Conservation (phyloP, 2,329 filamentous ascomycete species). For the Colletotrichum cereale region DNA sequence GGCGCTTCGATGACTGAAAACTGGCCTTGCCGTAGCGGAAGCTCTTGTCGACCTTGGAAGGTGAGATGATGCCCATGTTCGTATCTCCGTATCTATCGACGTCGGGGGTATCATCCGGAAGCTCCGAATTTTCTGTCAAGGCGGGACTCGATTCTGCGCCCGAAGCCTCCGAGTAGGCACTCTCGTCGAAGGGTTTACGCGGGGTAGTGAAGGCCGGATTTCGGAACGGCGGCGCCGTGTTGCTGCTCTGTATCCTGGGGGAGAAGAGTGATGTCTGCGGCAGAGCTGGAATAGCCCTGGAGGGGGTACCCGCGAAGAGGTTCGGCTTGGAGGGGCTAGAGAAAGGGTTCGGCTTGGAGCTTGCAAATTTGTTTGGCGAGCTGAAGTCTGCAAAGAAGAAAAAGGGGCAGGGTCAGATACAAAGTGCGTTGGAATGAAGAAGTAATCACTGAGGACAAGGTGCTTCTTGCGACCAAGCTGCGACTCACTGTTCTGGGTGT, state of each 20-base stretch:
- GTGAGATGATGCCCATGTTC: slow-evolving; percentile 60
- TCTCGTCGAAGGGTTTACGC: slow-evolving; percentile 67
- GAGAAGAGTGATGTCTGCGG: slow-evolving; percentile 62
- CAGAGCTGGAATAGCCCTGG: slow-evolving; percentile 54
- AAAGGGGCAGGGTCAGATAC: not conserved
- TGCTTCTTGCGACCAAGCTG: not conserved
- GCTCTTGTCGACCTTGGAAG: slow-evolving; percentile 60
- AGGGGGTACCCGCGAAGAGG: slow-evolving; percentile 52
- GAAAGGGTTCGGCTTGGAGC: slow-evolving; percentile 52
- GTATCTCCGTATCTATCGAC: slow-evolving; percentile 59
- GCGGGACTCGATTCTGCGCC: slow-evolving; percentile 72
- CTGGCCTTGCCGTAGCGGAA: slow-evolving; percentile 58
- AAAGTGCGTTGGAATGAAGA: not conserved
- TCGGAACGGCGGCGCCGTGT: slow-evolving; percentile 66
- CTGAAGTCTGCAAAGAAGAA: slow-evolving; percentile 49
- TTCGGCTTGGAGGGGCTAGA: slow-evolving; percentile 43
- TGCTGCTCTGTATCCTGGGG: slow-evolving; percentile 55
- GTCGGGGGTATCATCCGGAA: slow-evolving; percentile 66
- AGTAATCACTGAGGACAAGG: not conserved
- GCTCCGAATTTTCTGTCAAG: slow-evolving; percentile 68
- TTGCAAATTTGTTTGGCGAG: slow-evolving; percentile 52
- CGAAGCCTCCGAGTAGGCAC: slow-evolving; percentile 66
- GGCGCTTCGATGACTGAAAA: slow-evolving; percentile 55
- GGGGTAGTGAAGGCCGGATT: slow-evolving; percentile 76
- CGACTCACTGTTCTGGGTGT: slow-evolving; percentile 56